A percentile compares a stretch with the other conserved stretches of the same genome.
Conservation (phyloP, 2,329 filamentous ascomycete genomes). For the Monosporascus ibericus region DNA sequence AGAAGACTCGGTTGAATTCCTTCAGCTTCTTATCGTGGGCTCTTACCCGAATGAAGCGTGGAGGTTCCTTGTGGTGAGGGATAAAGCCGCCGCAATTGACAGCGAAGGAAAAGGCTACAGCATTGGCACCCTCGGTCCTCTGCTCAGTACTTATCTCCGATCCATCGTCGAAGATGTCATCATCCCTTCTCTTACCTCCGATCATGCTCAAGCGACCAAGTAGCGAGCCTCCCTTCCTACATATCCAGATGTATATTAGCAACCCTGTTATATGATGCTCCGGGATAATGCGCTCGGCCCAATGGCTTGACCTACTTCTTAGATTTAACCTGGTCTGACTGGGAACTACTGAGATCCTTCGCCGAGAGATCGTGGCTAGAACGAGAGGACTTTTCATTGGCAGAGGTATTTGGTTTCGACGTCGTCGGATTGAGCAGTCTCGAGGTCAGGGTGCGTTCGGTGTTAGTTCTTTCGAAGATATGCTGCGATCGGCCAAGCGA, state of each 20-base stretch:
- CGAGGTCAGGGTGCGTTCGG: constrained; percentile 28
- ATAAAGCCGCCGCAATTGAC: constrained; percentile 70
- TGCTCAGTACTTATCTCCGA: constrained; percentile 58
- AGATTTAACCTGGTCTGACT: constrained; percentile 45
- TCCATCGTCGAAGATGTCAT: constrained; percentile 54
- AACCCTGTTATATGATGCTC: background rate
- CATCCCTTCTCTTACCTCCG: constrained; percentile 67
- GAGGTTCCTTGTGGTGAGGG: constrained; percentile 81
- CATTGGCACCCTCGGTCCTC: constrained; percentile 74
- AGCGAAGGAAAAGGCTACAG: constrained; percentile 73
- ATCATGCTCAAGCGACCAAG: constrained; percentile 76
- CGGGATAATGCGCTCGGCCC: background rate
- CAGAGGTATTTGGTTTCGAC: constrained; percentile 45
- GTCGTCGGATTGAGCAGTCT: constrained; percentile 42
- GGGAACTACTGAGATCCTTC: constrained; percentile 25
- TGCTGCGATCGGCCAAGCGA: constrained; percentile 30
- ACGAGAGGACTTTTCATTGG: constrained; percentile 33
- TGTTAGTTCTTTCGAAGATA: constrained; percentile 34
- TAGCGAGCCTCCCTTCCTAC: constrained; percentile 82
- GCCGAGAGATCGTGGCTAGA: constrained; percentile 35
- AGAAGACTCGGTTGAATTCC: constrained; percentile 81
- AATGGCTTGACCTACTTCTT: constrained; percentile 52
- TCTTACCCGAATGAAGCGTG: constrained; percentile 83
- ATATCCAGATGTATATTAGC: background rate
- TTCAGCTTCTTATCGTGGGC: constrained; percentile 72